These are phyloP conservation scores for Heracleum sosnowskyi DNA, from an alignment of 129 eudicot species.

Conservation along the genomic window DNA sequence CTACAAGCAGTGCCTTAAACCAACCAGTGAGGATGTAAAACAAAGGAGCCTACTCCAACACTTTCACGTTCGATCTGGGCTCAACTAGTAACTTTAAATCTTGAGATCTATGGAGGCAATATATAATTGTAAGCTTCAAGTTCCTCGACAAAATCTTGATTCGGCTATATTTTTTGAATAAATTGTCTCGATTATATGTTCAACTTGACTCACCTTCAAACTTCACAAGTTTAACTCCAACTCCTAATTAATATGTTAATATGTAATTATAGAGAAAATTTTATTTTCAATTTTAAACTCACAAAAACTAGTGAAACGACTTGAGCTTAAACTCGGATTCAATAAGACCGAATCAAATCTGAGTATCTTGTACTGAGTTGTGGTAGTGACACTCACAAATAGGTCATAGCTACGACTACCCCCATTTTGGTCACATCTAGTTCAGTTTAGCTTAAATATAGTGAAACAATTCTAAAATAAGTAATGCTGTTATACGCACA, in stretches of 20 bases:
- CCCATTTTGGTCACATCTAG: neutral
- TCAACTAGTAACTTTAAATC: neutral
- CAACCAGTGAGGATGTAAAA: neutral
- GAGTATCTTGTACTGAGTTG: neutral
- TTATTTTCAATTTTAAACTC: too few species aligned
- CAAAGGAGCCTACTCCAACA: neutral
- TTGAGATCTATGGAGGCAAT: neutral
- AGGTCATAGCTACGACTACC: neutral
- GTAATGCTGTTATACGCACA: slow-evolving; percentile 11
- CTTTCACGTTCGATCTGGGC: neutral
- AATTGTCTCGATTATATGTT: neutral
- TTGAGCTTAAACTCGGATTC: neutral
- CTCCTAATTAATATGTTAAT: too few species aligned
- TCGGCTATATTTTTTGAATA: too few species aligned
- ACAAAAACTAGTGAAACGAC: neutral
- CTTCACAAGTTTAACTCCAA: neutral
- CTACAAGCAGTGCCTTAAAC: slow-evolving; percentile 41
- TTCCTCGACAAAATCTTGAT: neutral
- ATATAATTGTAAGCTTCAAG: neutral
- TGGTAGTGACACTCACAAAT: neutral
- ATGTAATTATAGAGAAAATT: too few species aligned
- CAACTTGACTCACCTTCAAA: neutral
- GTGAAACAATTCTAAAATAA: neutral
- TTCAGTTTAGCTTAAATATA: neutral
- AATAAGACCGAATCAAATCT: neutral